A percentile compares a stretch with the other conserved stretches of the same genome.
These are phyloP conservation scores for Plasmodium cynomolgi DNA, from an alignment of 169 alveolate species.

Conservation along the genomic window DNA sequence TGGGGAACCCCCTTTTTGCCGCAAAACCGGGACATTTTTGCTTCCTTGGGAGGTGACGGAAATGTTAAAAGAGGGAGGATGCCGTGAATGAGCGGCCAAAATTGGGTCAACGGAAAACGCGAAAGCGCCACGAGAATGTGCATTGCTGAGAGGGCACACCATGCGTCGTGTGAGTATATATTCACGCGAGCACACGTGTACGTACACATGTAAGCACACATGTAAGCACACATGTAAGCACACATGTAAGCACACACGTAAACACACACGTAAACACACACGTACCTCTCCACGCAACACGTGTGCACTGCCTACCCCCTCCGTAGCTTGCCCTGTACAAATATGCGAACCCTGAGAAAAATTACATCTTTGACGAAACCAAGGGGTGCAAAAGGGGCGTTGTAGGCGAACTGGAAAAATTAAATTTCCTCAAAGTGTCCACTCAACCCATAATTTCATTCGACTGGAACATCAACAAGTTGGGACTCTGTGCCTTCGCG, in stretches of 20 bases:
- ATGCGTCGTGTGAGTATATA: not conserved
- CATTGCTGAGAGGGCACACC: not conserved
- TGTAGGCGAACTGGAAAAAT: conserved; percentile 89
- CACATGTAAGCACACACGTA: not conserved
- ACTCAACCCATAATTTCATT: conserved; percentile 93
- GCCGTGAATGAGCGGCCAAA: not conserved
- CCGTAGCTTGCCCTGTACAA: conserved; percentile 89
- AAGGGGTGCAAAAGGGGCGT: conserved; percentile 88
- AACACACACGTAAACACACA: not conserved
- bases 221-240: not conserved
- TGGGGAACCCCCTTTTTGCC: conserved; percentile 95
- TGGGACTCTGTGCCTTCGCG: conserved; percentile 84
- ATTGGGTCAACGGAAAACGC: not conserved
- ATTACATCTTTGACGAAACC: conserved; percentile 75
- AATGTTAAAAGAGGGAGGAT: conserved; percentile 71
- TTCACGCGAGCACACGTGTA: not conserved
- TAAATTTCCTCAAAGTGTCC: conserved; percentile 91
- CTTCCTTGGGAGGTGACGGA: conserved; percentile 92
- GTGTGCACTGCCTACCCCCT: conserved; percentile 73
- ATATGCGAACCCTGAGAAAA: conserved; percentile 86
- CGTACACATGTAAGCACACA: not conserved
- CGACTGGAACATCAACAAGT: conserved; percentile 89
- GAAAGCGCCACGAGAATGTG: not conserved
- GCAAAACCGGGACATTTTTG: conserved; percentile 92
- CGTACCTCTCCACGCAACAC: not conserved